These are phyloP conservation scores for Mucuna pruriens DNA, from an alignment of 306 rosid species.

Conservation along the genomic window DNA sequence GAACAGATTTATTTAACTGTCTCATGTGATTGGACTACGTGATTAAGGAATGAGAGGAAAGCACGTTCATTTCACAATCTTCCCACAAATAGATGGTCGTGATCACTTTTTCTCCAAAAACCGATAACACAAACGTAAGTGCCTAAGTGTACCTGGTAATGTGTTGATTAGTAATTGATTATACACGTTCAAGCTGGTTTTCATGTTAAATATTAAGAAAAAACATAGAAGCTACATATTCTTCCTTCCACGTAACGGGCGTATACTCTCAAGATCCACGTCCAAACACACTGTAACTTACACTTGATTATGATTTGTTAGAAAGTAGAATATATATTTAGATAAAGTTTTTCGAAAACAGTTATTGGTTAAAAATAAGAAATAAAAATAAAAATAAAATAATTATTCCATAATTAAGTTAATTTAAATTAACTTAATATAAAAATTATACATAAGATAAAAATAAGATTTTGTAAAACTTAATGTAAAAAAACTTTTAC, in stretches of 20 bases:
- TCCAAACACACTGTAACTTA: not conserved
- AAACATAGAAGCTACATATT: not conserved
- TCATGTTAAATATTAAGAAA: not conserved
- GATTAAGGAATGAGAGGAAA: conserved; percentile 11
- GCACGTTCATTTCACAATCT: conserved; percentile 22
- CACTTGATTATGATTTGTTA: not conserved
- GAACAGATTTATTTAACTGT: not conserved
- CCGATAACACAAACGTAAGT: not conserved
- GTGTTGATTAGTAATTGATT: no score
- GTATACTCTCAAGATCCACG: no score
- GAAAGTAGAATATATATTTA: not conserved
- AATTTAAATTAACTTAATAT: no score
- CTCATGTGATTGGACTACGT: conserved; percentile 27
- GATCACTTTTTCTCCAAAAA: not conserved
- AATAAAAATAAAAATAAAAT: no score
- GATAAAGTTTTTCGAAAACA: no score
- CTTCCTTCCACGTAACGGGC: not conserved
- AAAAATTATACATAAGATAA: no score
- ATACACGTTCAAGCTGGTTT: not conserved
- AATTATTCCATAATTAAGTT: no score
- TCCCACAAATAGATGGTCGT: not conserved
- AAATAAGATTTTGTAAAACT: no score
- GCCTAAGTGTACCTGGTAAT: not conserved
- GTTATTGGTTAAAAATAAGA: no score
- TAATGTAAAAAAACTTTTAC: no score